phyloP scores from a whole-genome alignment of 2,329 filamentous ascomycete species.

The Teratosphaeria zuluensis region DNA sequence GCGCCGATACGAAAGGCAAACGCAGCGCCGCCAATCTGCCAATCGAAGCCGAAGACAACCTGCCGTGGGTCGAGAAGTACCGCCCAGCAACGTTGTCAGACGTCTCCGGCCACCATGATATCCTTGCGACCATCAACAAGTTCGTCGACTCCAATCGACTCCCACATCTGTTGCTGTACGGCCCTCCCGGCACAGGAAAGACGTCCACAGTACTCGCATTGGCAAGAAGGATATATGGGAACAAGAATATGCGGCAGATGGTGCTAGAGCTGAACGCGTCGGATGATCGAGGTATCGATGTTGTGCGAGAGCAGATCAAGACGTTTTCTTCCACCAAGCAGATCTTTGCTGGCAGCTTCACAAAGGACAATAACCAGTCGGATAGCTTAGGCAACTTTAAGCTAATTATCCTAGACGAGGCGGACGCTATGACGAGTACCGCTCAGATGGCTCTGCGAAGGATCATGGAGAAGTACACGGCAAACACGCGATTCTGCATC shows the following conservation, averaged over 20 bases:
- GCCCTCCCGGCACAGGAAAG: constrained; percentile 92
- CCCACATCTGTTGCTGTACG: constrained; percentile 92
- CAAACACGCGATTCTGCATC: constrained; percentile 94
- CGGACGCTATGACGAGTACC: constrained; percentile 98
- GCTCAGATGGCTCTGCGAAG: constrained; percentile 93
- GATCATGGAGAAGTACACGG: constrained; percentile 99
- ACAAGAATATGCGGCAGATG: constrained; percentile 93
- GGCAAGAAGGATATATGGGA: constrained; percentile 83
- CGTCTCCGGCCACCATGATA: constrained; percentile 94
- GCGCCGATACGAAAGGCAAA: constrained; percentile 70
- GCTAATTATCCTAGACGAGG: constrained; percentile 94
- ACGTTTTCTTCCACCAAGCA: constrained; percentile 97
- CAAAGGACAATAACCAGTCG: constrained; percentile 17
- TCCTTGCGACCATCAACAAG: constrained; percentile 93
- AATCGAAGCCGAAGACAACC: constrained; percentile 82
- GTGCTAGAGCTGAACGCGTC: constrained; percentile 95
- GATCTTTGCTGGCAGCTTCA: constrained; percentile 58
- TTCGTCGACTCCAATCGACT: constrained; percentile 91
- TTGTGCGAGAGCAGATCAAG: constrained; percentile 98
- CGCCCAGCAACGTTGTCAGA: constrained; percentile 79
- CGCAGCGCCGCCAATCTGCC: constrained; percentile 86
- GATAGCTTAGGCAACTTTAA: constrained; percentile 67
- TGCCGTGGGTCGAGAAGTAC: constrained; percentile 99
- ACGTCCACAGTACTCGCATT: constrained; percentile 93
- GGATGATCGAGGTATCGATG: constrained; percentile 94